phyloP scores from a whole-genome alignment of 495 filamentous ascomycete genomes.

The Penicillium odoratum region DNA sequence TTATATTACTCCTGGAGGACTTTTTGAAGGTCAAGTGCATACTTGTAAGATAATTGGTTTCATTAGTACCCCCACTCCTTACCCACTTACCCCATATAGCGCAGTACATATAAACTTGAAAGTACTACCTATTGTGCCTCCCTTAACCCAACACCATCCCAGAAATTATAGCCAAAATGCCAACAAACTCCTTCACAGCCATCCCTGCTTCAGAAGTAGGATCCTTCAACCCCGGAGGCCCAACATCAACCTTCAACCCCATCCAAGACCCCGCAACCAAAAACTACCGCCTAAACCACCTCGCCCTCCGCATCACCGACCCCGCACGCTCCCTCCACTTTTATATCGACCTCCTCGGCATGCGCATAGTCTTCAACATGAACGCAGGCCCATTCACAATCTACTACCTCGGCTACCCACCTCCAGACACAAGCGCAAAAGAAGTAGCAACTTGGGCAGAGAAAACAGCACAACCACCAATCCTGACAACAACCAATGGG shows the following conservation, averaged over 20 bases:
- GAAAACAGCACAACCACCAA: constrained; percentile 20
- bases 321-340: constrained; percentile 41
- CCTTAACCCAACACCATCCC: no score
- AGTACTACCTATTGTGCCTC: no score
- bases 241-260: constrained; percentile 29
- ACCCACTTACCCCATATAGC: no score
- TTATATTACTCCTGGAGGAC: neutral
- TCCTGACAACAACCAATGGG: constrained; percentile 31
- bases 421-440: constrained; percentile 12
- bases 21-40: no score
- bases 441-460: constrained; percentile 29
- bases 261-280: constrained; percentile 29
- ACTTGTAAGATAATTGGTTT: no score
- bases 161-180: constrained; percentile 1
- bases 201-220: constrained; percentile 23
- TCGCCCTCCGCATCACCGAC: constrained; percentile 43
- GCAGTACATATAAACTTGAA: no score
- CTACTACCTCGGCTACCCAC: constrained; percentile 45
- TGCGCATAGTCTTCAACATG: constrained; percentile 50
- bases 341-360: constrained; percentile 49
- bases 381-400: constrained; percentile 46
- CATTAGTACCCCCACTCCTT: no score
- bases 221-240: constrained; percentile 32
- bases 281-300: constrained; percentile 48
- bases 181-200: constrained; percentile 13